phyloP scores from a whole-genome alignment of 2,329 filamentous ascomycete species.

The Beauveria australis region DNA sequence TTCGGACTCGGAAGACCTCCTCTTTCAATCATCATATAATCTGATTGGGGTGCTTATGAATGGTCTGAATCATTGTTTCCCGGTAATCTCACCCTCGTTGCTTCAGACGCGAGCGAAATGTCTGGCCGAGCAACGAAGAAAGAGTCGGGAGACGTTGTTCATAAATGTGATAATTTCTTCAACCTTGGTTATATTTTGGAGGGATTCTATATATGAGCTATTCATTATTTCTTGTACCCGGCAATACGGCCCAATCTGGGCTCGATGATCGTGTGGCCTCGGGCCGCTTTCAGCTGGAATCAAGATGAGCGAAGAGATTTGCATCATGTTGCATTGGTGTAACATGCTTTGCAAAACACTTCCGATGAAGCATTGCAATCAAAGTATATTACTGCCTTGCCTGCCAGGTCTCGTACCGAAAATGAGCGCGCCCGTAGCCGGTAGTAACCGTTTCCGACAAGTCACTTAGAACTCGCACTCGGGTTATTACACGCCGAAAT shows the following conservation, averaged over 20 bases:
- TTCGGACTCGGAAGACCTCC: slow-evolving; percentile 22
- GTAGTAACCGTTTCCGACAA: neutral
- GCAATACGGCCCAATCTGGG: no score
- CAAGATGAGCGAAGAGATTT: no score
- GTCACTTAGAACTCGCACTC: neutral
- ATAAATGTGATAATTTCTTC: neutral
- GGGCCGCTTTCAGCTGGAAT: no score
- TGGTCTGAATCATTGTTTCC: neutral
- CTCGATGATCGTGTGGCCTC: no score
- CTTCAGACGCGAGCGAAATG: neutral
- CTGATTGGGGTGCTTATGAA: neutral
- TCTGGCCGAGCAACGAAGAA: neutral
- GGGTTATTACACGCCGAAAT: neutral
- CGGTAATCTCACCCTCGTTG: neutral
- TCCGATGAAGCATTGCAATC: neutral
- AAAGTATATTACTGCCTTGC: neutral
- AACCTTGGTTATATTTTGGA: slow-evolving; percentile 28
- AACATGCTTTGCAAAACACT: no score
- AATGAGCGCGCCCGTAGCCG: no score
- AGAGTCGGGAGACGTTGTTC: neutral
- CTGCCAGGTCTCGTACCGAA: neutral
- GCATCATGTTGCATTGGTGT: no score
- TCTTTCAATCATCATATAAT: slow-evolving; percentile 24
- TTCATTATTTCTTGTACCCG: no score
- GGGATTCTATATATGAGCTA: neutral